These are phyloP conservation scores for Sclerotinia borealis DNA, from an alignment of 2,329 filamentous ascomycete genomes.

Conservation along the genomic window DNA sequence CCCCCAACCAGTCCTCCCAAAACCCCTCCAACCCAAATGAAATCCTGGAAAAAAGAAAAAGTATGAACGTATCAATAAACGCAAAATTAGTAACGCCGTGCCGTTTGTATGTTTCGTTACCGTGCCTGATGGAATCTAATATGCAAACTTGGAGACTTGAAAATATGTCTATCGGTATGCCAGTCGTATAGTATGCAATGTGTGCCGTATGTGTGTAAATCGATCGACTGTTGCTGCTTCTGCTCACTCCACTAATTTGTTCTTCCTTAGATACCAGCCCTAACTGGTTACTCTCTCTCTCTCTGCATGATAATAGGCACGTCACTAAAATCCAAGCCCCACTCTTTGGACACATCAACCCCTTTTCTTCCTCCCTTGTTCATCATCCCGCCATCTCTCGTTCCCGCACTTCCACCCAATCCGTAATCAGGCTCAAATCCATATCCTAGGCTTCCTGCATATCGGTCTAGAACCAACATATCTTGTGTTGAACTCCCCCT, in stretches of 20 bases:
- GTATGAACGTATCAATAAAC: background rate
- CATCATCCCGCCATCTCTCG: constrained; percentile 14
- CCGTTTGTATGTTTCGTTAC: constrained; percentile 4
- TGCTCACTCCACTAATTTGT: background rate
- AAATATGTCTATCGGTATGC: background rate
- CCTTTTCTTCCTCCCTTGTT: constrained; percentile 14
- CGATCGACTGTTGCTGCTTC: background rate
- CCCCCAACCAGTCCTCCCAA: background rate
- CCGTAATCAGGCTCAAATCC: constrained; percentile 21
- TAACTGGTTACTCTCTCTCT: constrained; percentile 9
- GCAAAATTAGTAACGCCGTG: background rate
- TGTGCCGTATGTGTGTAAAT: background rate
- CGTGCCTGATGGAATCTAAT: background rate
- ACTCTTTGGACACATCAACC: constrained; percentile 11
- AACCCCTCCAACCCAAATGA: background rate
- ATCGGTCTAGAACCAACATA: constrained; percentile 26
- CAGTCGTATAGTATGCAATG: background rate
- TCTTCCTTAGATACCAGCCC: background rate
- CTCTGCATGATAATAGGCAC: constrained; percentile 23
- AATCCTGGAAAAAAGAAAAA: background rate
- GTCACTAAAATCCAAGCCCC: constrained; percentile 24
- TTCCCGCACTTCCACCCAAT: constrained; percentile 18
- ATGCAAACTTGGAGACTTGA: background rate
- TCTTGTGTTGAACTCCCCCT: constrained; percentile 18
- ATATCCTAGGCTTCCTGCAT: constrained; percentile 21